Evolutionary conservation across 495 filamentous ascomycete genomes (phyloP).

Genomic region (Neurospora sp.): DNA sequence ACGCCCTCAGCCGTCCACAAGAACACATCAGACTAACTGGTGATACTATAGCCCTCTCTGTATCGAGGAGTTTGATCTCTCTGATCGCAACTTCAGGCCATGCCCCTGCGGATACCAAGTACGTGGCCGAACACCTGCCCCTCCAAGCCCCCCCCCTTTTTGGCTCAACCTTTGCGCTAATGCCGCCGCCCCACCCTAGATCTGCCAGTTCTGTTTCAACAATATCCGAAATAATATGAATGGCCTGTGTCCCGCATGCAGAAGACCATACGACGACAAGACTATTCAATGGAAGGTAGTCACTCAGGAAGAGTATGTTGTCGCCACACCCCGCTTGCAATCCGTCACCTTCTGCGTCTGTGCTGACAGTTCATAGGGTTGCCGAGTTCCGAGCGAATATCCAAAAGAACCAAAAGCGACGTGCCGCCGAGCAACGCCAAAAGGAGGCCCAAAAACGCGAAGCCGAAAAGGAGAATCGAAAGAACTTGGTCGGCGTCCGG

Average conservation of each 20-base stretch:
- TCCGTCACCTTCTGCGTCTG: background rate
- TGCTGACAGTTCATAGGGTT: slow-evolving; percentile 30
- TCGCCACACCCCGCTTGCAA: background rate
- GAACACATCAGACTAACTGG: background rate
- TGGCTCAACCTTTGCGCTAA: slow-evolving; percentile 6
- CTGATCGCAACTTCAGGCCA: slow-evolving; percentile 92
- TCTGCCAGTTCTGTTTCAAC: slow-evolving; percentile 99
- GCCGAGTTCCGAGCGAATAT: slow-evolving; percentile 73
- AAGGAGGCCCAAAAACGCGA: slow-evolving; percentile 94
- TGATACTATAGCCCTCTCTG: slow-evolving; percentile 68
- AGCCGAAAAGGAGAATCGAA: slow-evolving; percentile 86
- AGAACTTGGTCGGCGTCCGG: slow-evolving; percentile 86
- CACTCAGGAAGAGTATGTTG: slow-evolving; percentile 78
- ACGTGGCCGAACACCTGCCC: slow-evolving; percentile 17
- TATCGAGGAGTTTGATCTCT: slow-evolving; percentile 97
- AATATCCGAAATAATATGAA: slow-evolving; percentile 96
- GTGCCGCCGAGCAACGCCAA: slow-evolving; percentile 71
- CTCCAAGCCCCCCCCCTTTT: slow-evolving; percentile 5
- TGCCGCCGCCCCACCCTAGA: slow-evolving; percentile 39
- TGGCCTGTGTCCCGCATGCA: slow-evolving; percentile 90
- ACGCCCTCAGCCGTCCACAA: slow-evolving; percentile 6
- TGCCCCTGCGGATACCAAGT: slow-evolving; percentile 99
- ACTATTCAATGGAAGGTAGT: slow-evolving; percentile 93
- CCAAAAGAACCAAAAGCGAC: slow-evolving; percentile 81
- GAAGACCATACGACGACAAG: slow-evolving; percentile 88